Evolutionary conservation across 2,329 filamentous ascomycete species (phyloP), one percentile per base, ranked within the genome.

Genomic region (Berkeleyomyces basicola): DNA sequence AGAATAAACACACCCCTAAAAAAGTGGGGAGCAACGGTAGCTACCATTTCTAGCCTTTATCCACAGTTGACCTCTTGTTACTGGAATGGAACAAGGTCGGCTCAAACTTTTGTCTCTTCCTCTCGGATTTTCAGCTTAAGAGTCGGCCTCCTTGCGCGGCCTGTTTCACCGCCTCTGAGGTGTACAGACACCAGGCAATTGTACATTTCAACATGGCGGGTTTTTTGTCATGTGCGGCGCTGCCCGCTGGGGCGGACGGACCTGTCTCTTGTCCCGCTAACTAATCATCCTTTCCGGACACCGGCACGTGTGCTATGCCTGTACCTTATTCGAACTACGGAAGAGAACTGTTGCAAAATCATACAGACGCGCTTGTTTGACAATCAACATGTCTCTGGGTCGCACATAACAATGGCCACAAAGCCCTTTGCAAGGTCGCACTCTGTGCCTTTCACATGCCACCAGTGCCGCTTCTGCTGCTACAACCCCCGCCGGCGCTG

Each of bases 11-110:
- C n/a, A 47, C 44, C 49, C 49, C 33, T 37, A 7, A 37, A 55
- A 55, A 55, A 55, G 49, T 9, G 49, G 49, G 49, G 31, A n/a
- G 14, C 49, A 37, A 14, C n/a, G 49, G 49, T 14, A 55, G 7
- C 37, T 37, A 23, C 49, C 31, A 14, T 37, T 46, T 55, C 37
- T 55, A 23, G 49, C 49, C 36, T 14, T 55, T 55, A 55, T 55
- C 49, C 49, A 55, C 49, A 55, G 31, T 55, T 55, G 36, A 55
- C 49, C 33, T 55, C 49, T 36, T 51, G 47, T n/a, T 51, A 55
- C 49, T 55, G 49, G 49, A 55, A 55, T 55, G 49, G 49, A 55
- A 55, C 49, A 39, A 55, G 49, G 37, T 55, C 49, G n/a, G 23
- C 33, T 10, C 49, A 37, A 55, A 33, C 31, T 55, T 55, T 55